Conservation (phyloP, 2,329 filamentous ascomycete genomes). For the Trichoderma pleuroti region DNA sequence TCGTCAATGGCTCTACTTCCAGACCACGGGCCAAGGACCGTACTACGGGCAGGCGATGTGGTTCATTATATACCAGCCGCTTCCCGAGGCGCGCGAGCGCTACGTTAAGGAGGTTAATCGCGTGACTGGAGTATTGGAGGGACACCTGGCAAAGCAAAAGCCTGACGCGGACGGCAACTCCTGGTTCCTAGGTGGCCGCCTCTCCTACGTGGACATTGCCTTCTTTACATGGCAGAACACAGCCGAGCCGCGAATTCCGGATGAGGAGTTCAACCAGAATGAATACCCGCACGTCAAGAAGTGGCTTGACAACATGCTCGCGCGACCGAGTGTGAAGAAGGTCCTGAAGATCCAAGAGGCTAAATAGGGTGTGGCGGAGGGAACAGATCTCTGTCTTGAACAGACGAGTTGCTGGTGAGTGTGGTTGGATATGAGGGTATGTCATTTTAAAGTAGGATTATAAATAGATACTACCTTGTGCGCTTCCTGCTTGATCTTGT, state of each 20-base stretch:
- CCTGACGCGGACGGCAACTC: constrained; percentile 3
- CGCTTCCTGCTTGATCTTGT: not conserved
- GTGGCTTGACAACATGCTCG: constrained; percentile 4
- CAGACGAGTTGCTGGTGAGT: not conserved
- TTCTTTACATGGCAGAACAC: constrained; percentile 13
- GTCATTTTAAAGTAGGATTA: not conserved
- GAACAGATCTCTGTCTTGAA: not conserved
- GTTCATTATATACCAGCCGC: constrained; percentile 24
- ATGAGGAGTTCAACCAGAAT: constrained; percentile 7
- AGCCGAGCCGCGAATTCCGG: constrained; percentile 5
- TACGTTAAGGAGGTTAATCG: constrained; percentile 5
- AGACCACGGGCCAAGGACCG: constrained; percentile 39
- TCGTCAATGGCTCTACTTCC: constrained; percentile 38
- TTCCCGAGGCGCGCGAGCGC: constrained; percentile 2
- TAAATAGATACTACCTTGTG: not conserved
- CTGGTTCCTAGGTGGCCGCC: constrained; percentile 1
- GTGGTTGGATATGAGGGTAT: not conserved
- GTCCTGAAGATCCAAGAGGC: constrained; percentile 4
- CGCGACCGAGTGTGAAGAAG: not conserved
- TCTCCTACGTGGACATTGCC: constrained; percentile 3
- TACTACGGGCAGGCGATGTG: constrained; percentile 36
- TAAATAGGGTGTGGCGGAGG: not conserved
- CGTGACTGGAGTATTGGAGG: constrained; percentile 3
- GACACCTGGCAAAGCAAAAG: constrained; percentile 6
- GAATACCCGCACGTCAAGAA: constrained; percentile 6